A percentile compares a stretch with the other conserved stretches of the same genome.
These are phyloP conservation scores for Globisporangium lucens DNA, from an alignment of 352 stramenopile genomes.

Conservation along the genomic window DNA sequence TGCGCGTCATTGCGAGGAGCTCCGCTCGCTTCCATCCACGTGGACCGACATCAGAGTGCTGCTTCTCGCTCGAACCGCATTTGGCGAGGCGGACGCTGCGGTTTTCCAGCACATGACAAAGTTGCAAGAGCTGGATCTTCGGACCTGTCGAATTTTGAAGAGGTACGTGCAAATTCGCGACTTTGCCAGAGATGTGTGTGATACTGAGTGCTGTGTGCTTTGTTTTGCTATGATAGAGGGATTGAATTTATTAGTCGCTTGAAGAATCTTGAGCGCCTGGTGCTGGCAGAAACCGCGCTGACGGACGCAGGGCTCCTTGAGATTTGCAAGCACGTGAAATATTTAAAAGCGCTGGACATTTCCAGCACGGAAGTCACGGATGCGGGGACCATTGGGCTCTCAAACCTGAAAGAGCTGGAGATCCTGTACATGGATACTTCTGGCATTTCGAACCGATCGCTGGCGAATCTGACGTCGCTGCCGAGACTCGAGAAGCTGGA, in stretches of 20 bases:
- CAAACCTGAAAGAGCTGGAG: constrained; percentile 48
- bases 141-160: constrained; percentile 65
- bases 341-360: constrained; percentile 56
- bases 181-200: neutral
- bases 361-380: constrained; percentile 75
- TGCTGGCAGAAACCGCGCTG: constrained; percentile 55
- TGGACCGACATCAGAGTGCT: constrained; percentile 58
- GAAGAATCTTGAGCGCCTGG: constrained; percentile 46
- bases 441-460: constrained; percentile 59
- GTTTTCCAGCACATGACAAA: constrained; percentile 50
- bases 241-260: constrained; percentile 73
- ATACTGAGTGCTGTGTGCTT: neutral
- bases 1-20: constrained; percentile 55
- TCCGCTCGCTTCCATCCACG: constrained; percentile 45
- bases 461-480: constrained; percentile 55
- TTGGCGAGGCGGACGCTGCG: constrained; percentile 57
- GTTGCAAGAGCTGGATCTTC: constrained; percentile 62
- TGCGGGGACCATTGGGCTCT: constrained; percentile 41
- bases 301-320: constrained; percentile 55
- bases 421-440: constrained; percentile 61
- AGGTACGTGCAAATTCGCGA: constrained; percentile 28
- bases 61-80: constrained; percentile 54
- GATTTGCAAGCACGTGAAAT: constrained; percentile 46
- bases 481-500: constrained; percentile 54
- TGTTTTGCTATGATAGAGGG: constrained; percentile 20